Conservation (phyloP, 441 rosid species). For the Isatis lusitanica region DNA sequence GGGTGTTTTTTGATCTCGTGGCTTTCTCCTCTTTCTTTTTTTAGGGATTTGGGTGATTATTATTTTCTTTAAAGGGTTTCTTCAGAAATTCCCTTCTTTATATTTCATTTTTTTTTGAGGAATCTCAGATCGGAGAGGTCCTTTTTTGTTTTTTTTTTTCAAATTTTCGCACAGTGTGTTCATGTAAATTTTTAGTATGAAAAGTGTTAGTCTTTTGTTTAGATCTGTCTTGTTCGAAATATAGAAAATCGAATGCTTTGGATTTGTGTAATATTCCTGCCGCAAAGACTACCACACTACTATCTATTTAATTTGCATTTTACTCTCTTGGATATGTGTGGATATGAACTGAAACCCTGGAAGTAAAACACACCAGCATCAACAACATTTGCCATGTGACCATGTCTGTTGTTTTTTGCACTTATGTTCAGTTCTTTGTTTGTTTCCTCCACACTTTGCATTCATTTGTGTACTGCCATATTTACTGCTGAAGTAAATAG, state of each 20-base stretch:
- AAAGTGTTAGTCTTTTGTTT: background rate
- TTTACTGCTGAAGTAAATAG: too few species aligned
- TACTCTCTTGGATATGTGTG: too few species aligned
- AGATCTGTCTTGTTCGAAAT: background rate
- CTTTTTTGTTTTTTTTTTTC: slow-evolving; percentile 1
- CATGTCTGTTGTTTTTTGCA: background rate
- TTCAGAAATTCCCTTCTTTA: background rate
- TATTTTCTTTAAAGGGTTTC: slow-evolving; percentile 4
- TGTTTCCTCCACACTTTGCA: background rate
- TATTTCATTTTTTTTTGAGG: background rate
- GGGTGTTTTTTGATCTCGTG: slow-evolving; percentile 27
- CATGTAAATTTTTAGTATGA: slow-evolving; percentile 22
- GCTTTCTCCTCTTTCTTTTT: slow-evolving; percentile 23
- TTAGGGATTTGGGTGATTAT: background rate
- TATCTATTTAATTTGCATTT: background rate
- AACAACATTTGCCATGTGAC: background rate
- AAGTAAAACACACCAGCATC: too few species aligned
- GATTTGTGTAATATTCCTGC: background rate
- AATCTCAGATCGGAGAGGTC: slow-evolving; percentile 15
- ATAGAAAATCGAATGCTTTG: background rate
- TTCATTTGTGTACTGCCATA: background rate
- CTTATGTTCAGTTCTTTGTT: too few species aligned
- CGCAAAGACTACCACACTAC: background rate
- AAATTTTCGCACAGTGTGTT: background rate
- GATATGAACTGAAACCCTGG: too few species aligned